phyloP scores from a whole-genome alignment of 2,329 filamentous ascomycete genomes.

The Ophiognomonia clavigignenti-juglandacearum region DNA sequence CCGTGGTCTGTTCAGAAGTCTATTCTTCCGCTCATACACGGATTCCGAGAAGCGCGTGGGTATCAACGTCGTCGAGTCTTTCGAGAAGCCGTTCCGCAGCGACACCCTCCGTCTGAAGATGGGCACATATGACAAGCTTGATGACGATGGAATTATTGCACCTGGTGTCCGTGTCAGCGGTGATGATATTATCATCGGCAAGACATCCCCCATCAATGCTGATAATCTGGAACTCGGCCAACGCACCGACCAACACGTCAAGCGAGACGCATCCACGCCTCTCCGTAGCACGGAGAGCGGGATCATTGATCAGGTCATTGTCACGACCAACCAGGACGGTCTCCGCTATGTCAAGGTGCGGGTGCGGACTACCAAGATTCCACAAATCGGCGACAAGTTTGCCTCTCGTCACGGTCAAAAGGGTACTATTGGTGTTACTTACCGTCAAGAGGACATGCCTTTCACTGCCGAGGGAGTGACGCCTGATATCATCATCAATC shows the following conservation, averaged over 20 bases:
- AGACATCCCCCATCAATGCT: slow-evolving; percentile 89
- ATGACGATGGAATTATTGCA: slow-evolving; percentile 91
- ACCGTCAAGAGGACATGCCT: slow-evolving; percentile 97
- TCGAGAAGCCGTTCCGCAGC: slow-evolving; percentile 87
- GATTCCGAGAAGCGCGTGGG: slow-evolving; percentile 96
- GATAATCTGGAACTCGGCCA: slow-evolving; percentile 93
- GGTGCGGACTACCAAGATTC: slow-evolving; percentile 94
- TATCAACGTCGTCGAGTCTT: slow-evolving; percentile 85
- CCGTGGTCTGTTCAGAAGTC: slow-evolving; percentile 90
- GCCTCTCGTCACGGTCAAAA: slow-evolving; percentile 99
- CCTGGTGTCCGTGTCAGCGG: slow-evolving; percentile 93
- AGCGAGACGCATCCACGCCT: slow-evolving; percentile 93
- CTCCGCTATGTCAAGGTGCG: slow-evolving; percentile 96
- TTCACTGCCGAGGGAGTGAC: slow-evolving; percentile 89
- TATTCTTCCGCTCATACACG: slow-evolving; percentile 97
- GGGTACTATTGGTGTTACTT: slow-evolving; percentile 98
- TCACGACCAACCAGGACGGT: slow-evolving; percentile 93
- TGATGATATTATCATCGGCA: slow-evolving; percentile 98
- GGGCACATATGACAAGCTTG: slow-evolving; percentile 94
- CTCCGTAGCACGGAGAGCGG: slow-evolving; percentile 93
- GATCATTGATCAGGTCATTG: slow-evolving; percentile 87
- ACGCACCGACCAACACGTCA: slow-evolving; percentile 82
- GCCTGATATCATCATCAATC: slow-evolving; percentile 97
- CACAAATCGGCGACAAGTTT: slow-evolving; percentile 98
- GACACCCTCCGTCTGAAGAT: slow-evolving; percentile 92